Evolutionary conservation across 257 asterid genomes (phyloP), one percentile per base, ranked within the genome.

Genomic region (Phtheirospermum japonicum): DNA sequence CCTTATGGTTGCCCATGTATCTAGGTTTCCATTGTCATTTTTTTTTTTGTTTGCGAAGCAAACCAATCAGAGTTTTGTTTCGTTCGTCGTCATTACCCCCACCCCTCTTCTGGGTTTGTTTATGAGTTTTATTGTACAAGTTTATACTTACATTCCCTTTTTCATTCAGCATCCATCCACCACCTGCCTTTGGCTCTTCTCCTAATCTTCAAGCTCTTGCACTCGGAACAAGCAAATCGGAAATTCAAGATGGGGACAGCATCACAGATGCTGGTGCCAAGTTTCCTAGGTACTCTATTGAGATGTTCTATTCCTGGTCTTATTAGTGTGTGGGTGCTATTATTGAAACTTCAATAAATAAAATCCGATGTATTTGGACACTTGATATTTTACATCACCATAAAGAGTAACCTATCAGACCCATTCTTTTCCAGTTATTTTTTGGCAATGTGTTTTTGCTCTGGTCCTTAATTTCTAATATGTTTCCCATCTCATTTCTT

Each of bases 111-210:
- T 17, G 23, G 18, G 28, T 48, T 48, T 19, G 23, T 6, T 48
- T 48, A 14, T 48, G 23, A 48, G 7, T 14, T 48, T 48, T 48
- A 48, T 14, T 48, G 53, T 19, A 18, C 12, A 48, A 18, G 6
- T 19, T 17, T 67, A 62, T 63, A 71, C 43, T 56, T 71, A 54
- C 33, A 51, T 55, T 10, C 62, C 36, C 54, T 68, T 59, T 45
- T 52, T 70, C 63, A 16, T 68, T 49, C 87, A 89, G 97, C 81
- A 73, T 80, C 75, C 99, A 92, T 74, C 97, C 99, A 26, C 97
- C 97, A 51, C 99, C 99, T 49, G 90, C 99, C 66, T 92, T 92
- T 82, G 99, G 97, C 66, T 92, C 99, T 64, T 89, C 97, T 65
- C 95, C 96, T 61, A 92, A 92, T 79, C 96, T 89, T 17, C 97